A percentile compares a stretch with the other conserved stretches of the same genome.
These are phyloP conservation scores for Claviceps arundinis DNA, from an alignment of 2,329 filamentous ascomycete genomes.

Conservation along the genomic window DNA sequence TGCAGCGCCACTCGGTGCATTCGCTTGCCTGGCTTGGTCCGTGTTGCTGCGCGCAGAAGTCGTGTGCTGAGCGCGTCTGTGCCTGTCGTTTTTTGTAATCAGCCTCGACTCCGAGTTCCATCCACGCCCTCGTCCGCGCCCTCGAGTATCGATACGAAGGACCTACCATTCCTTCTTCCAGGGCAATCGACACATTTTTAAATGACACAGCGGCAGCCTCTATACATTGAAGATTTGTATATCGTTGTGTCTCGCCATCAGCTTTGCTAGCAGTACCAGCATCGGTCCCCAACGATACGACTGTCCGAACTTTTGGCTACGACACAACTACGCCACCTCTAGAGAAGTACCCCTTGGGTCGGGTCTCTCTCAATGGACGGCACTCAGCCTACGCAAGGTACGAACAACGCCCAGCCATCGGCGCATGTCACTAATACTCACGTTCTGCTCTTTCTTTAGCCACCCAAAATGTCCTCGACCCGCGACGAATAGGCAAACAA, in stretches of 20 bases:
- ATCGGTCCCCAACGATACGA: background rate
- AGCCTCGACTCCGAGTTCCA: background rate
- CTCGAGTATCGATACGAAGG: background rate
- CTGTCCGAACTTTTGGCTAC: background rate
- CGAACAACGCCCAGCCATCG: background rate
- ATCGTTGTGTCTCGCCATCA: background rate
- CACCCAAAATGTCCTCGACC: conserved; percentile 49
- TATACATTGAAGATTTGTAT: background rate
- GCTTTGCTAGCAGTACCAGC: background rate
- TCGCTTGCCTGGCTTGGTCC: too few species aligned
- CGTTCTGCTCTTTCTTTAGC: conserved; percentile 4
- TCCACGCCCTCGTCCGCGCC: background rate
- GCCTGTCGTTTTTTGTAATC: background rate
- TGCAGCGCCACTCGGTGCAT: too few species aligned
- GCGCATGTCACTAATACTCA: background rate
- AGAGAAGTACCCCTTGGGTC: conserved; percentile 1
- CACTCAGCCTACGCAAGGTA: conserved; percentile 31
- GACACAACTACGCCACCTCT: background rate
- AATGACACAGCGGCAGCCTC: background rate
- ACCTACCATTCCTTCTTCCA: background rate
- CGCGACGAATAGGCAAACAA: conserved; percentile 63
- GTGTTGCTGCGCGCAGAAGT: too few species aligned
- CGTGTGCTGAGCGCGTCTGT: too few species aligned
- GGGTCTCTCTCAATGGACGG: conserved; percentile 28
- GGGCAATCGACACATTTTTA: background rate